Evolutionary conservation across 768 basidiomycete species (phyloP).

Genomic region (Termitomyces sp.): DNA sequence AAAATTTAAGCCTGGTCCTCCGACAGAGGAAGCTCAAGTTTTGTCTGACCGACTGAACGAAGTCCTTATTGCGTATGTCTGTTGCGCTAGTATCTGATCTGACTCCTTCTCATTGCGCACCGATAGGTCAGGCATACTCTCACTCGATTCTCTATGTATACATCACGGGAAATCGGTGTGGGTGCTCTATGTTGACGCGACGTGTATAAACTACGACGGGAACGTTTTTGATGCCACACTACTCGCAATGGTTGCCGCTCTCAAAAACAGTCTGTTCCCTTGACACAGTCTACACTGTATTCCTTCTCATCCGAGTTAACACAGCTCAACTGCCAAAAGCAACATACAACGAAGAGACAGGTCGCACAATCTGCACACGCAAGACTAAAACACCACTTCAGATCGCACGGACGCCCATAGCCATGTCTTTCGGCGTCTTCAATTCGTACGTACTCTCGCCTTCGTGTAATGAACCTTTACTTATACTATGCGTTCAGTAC

Average conservation of each 20-base stretch:
- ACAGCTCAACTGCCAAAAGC: conserved; percentile 72
- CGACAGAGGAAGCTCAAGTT: conserved; percentile 90
- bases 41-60: conserved; percentile 82
- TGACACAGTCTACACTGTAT: background rate
- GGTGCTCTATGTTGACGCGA: conserved; percentile 93
- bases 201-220: conserved; percentile 97
- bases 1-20: conserved; percentile 93
- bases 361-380: conserved; percentile 60
- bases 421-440: conserved; percentile 77
- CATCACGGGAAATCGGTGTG: conserved; percentile 78
- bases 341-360: conserved; percentile 63
- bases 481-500: background rate
- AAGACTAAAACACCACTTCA: conserved; percentile 40
- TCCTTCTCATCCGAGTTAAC: background rate
- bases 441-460: conserved; percentile 52
- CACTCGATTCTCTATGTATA: conserved; percentile 73
- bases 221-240: conserved; percentile 91
- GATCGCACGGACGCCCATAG: conserved; percentile 42
- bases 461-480: background rate
- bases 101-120: background rate
- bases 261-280: conserved; percentile 69
- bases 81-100: background rate
- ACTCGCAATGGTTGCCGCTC: conserved; percentile 81
- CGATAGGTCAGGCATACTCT: conserved; percentile 62
- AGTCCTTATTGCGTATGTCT: conserved; percentile 64